These are phyloP conservation scores for Byssoonygena ceratinophila DNA, from an alignment of 2,329 filamentous ascomycete genomes.

Conservation along the genomic window DNA sequence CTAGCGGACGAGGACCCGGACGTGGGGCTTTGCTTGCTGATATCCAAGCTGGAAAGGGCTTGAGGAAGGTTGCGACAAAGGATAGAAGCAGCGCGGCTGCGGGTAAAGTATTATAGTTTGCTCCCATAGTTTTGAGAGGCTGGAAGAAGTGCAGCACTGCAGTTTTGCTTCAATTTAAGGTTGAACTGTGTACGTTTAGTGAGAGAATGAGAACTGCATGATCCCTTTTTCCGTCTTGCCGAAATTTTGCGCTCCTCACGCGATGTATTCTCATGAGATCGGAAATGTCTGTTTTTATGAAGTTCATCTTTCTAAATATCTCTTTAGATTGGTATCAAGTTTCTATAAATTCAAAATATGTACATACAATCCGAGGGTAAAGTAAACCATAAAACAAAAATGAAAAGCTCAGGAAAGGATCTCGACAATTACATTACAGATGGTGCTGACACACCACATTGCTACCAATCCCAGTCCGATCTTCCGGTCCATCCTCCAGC, in stretches of 20 bases:
- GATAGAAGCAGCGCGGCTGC: constrained; percentile 68
- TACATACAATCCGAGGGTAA: neutral
- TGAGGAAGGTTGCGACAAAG: constrained; percentile 83
- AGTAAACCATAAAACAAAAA: neutral
- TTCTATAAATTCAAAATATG: neutral
- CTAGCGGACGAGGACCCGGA: constrained; percentile 22
- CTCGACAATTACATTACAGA: constrained; percentile 73
- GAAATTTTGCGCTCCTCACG: too few relatives aligned
- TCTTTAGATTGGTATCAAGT: neutral
- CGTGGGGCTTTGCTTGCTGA: constrained; percentile 61
- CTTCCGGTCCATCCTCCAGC: constrained; percentile 70
- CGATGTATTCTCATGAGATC: too few relatives aligned
- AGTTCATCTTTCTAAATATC: too few relatives aligned
- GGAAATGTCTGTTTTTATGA: too few relatives aligned
- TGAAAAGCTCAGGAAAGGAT: constrained; percentile 27
- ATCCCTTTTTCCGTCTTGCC: neutral
- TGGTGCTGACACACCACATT: constrained; percentile 70
- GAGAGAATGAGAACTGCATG: neutral
- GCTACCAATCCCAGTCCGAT: constrained; percentile 73
- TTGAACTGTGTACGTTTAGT: neutral
- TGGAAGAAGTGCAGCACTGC: neutral
- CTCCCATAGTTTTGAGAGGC: neutral
- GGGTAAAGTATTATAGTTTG: constrained; percentile 54
- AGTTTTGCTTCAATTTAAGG: neutral
- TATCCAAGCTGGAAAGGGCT: constrained; percentile 65